phyloP scores from a whole-genome alignment of 116 monocot genomes.

The Thalassia testudinum region DNA sequence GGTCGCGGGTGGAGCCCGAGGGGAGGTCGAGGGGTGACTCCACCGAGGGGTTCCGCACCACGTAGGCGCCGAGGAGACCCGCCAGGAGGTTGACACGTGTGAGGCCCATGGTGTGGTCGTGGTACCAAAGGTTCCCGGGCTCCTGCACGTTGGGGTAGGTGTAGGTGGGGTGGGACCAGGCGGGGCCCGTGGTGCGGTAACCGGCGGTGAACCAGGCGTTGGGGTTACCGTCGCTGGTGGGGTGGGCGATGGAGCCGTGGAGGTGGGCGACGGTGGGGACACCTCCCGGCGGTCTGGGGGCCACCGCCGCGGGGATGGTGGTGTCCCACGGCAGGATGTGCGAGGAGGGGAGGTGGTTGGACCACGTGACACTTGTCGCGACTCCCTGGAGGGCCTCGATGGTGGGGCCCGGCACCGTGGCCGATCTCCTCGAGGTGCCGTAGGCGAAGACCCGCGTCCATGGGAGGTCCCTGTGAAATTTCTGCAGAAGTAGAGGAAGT shows the following conservation, averaged over 20 bases:
- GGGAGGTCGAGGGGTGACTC: conserved; percentile 38
- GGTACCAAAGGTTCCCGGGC: conserved; percentile 16
- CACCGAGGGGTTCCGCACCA: conserved; percentile 16
- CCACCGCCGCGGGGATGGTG: conserved; percentile 1
- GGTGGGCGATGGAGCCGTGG: conserved; percentile 46
- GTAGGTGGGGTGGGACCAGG: not conserved
- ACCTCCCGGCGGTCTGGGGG: conserved; percentile 5
- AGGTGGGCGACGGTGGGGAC: conserved; percentile 73
- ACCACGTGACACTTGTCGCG: conserved; percentile 11
- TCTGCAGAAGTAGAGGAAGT: too few species aligned
- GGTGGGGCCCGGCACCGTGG: conserved; percentile 23
- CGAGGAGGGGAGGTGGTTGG: conserved; percentile 12
- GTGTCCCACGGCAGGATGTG: conserved; percentile 14
- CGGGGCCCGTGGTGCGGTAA: not conserved
- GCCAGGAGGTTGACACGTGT: conserved; percentile 63
- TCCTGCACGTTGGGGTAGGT: conserved; percentile 8
- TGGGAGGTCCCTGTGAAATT: conserved; percentile 21
- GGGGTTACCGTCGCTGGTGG: conserved; percentile 4
- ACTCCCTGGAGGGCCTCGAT: conserved; percentile 16
- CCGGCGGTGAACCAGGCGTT: conserved; percentile 10
- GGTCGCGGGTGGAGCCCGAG: conserved; percentile 25
- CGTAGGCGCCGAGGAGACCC: conserved; percentile 56
- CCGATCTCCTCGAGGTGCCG: conserved; percentile 2
- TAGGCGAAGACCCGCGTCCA: conserved; percentile 12
- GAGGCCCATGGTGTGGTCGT: conserved; percentile 77